Evolutionary conservation across 2,329 filamentous ascomycete genomes (phyloP).

Genomic region (Trichoderma pleuroti): DNA sequence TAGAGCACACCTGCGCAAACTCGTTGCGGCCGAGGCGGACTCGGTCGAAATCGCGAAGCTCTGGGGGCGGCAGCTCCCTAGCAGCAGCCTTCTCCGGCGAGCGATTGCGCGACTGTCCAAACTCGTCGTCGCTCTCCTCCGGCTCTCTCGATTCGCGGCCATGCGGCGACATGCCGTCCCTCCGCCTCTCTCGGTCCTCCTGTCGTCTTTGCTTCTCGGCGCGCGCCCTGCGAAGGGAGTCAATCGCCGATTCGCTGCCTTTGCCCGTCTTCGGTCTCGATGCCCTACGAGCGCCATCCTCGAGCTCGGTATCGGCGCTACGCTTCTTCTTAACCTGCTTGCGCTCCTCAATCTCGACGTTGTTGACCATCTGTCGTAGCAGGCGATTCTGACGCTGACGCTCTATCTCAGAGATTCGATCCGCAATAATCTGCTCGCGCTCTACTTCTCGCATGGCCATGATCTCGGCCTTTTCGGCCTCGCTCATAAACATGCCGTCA

Average conservation of each 20-base stretch:
- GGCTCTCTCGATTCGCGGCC: constrained; percentile 42
- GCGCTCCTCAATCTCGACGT: constrained; percentile 60
- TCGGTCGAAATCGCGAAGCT: constrained; percentile 78
- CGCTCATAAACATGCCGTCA: constrained; percentile 77
- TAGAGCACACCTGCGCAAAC: constrained; percentile 90
- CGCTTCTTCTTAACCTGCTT: constrained; percentile 60
- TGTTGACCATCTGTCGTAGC: constrained; percentile 71
- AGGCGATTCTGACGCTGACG: constrained; percentile 77
- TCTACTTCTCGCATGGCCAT: constrained; percentile 86
- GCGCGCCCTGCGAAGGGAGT: constrained; percentile 59
- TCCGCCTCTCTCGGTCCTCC: constrained; percentile 58
- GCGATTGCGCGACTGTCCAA: constrained; percentile 56
- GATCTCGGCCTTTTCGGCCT: constrained; percentile 72
- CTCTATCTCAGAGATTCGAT: constrained; percentile 79
- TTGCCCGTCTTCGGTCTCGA: constrained; percentile 62
- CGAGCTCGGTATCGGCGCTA: constrained; percentile 74
- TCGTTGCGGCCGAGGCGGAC: constrained; percentile 79
- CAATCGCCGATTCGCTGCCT: constrained; percentile 60
- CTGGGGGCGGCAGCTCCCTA: constrained; percentile 67
- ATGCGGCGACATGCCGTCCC: constrained; percentile 41
- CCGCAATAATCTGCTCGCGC: constrained; percentile 84
- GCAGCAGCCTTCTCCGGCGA: constrained; percentile 62
- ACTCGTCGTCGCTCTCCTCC: constrained; percentile 77
- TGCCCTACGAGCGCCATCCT: constrained; percentile 70
- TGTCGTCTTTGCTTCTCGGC: constrained; percentile 54